Conservation (phyloP, 345 rosid genomes). For the Boechera retrofracta region DNA sequence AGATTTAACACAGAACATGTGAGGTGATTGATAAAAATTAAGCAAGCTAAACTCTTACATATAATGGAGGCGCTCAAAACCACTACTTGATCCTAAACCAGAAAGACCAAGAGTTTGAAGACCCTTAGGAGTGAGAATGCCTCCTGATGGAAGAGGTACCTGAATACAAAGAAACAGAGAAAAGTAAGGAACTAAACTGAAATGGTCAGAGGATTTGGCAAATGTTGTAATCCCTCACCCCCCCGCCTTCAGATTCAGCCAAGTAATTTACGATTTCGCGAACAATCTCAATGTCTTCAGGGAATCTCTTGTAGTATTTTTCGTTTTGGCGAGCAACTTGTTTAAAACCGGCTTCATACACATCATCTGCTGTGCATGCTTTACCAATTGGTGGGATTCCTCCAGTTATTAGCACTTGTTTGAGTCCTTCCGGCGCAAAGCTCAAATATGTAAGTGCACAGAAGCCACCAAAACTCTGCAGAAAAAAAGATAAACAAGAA, state of each 20-base stretch:
- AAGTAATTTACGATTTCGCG: conserved; percentile 64
- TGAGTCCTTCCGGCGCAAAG: conserved; percentile 89
- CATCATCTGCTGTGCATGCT: conserved; percentile 74
- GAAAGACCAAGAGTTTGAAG: conserved; percentile 83
- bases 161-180: conserved; percentile 32
- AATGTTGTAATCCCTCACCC: conserved; percentile 56
- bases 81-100: conserved; percentile 83
- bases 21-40: not conserved
- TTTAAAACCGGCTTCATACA: conserved; percentile 62
- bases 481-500: conserved; percentile 10
- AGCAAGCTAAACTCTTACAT: conserved; percentile 56
- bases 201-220: conserved; percentile 8
- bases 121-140: conserved; percentile 78
- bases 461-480: conserved; percentile 94
- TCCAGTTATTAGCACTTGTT: conserved; percentile 88
- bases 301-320: conserved; percentile 91
- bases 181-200: conserved; percentile 15
- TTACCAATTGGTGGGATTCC: conserved; percentile 85
- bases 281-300: conserved; percentile 75
- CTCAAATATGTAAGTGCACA: conserved; percentile 90
- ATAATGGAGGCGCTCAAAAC: conserved; percentile 92
- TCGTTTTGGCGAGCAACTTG: conserved; percentile 73
- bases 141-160: conserved; percentile 94
- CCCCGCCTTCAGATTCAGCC: conserved; percentile 82
- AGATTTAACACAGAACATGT: not conserved